Evolutionary conservation across 2,329 filamentous ascomycete species (phyloP), one percentile per base, ranked within the genome.

Genomic region (Talaromyces atroroseus): DNA sequence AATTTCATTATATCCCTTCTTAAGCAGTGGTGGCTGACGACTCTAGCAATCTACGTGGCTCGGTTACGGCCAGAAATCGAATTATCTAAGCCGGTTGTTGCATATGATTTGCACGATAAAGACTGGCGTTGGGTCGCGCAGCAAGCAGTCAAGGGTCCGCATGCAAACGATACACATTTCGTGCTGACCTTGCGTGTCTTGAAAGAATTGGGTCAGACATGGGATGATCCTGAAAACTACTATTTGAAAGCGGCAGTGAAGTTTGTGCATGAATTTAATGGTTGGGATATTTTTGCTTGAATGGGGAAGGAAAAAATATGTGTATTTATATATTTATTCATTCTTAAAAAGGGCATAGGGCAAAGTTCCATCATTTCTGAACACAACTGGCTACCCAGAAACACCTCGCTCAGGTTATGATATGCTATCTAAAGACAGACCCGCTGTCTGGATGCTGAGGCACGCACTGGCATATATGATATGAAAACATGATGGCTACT

Each of bases 11-110:
- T 90, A 47, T 76, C 77, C 21, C 76, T 99, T 4, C 79, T 97
- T 8, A 80, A 88, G 40, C 86, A 95, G 69, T 97, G 94, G 91
- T 96, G 90, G 89, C 75, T 99, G 5, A 81, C 96, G 44, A 84
- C 87, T 0, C 71, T 96, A 44, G 82, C 85, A 0, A 82, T 92
- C 11, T 97, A 94, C 68, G 83, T 96, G 53, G 76, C 85, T 2
- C 86, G 89, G 65, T 75, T 87, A 24, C 81, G 92, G 20, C 94
- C 92, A 0, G 75, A 79, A 57, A 83, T 96, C 56, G 81, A 88
- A 54, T 45, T 7, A 16, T 75, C 82, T n/a, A 81, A 86, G 56
- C 78, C 81, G 26, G 80, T 94, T 57, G 77, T 79, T 5, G 69
- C 78, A 0, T 78, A 80, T 44, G 83, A 90, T 46, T 64, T 84